Conservation (phyloP, 2,329 filamentous ascomycete genomes). For the Pseudocercospora fuligena region DNA sequence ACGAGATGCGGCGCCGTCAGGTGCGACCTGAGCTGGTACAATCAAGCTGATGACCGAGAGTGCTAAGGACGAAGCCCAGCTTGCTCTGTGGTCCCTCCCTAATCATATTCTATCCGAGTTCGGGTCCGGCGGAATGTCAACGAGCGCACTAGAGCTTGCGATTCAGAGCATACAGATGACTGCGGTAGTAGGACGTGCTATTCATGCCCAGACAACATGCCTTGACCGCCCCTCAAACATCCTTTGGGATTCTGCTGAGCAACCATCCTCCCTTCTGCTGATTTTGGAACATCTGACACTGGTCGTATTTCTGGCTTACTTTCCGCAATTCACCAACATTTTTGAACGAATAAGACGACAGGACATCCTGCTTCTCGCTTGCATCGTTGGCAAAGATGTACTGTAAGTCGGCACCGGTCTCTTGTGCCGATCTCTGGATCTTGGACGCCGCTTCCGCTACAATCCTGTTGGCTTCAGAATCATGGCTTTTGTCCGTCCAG, state of each 20-base stretch:
- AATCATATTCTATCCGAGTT: too few species aligned
- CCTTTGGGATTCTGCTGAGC: neutral
- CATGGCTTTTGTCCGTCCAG: neutral
- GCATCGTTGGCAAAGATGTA: neutral
- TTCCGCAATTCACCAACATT: neutral
- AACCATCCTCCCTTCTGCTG: constrained; percentile 1
- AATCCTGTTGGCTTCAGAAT: neutral
- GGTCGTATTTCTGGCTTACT: neutral
- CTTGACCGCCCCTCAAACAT: neutral
- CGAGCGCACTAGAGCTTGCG: too few species aligned
- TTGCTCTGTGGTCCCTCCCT: too few species aligned
- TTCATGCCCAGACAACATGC: too few species aligned
- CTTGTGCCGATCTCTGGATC: neutral
- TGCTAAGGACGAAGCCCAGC: too few species aligned
- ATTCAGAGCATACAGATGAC: too few species aligned
- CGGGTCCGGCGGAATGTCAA: too few species aligned
- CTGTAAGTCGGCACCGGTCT: neutral
- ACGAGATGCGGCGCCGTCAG: too few species aligned
- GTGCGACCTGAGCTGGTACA: too few species aligned
- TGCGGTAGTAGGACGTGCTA: too few species aligned
- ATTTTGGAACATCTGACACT: neutral
- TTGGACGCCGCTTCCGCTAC: neutral
- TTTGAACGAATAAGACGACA: neutral
- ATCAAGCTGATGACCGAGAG: too few species aligned
- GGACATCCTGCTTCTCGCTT: neutral